Percentiles rank a stretch among this genome's conserved stretches.
phyloP scores from a whole-genome alignment of 371 early-diverging fungal genomes.

The Mucor racemosus region DNA sequence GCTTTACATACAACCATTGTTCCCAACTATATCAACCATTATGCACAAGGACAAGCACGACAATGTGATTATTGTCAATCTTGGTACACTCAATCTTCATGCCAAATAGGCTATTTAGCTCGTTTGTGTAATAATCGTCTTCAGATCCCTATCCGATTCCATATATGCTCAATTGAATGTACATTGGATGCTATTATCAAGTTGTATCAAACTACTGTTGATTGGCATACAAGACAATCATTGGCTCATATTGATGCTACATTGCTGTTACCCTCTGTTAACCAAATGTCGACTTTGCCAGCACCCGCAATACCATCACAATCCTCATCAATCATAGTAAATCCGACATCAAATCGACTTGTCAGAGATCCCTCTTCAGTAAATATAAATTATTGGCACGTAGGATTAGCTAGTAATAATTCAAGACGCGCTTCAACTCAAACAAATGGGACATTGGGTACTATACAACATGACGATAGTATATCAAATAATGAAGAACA shows the following conservation, averaged over 20 bases:
- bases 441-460: background rate
- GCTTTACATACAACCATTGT: conserved; percentile 9
- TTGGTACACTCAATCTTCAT: conserved; percentile 32
- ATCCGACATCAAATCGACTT: background rate
- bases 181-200: conserved; percentile 18
- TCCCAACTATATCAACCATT: background rate
- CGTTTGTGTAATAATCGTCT: conserved; percentile 34
- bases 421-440: background rate
- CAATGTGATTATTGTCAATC: conserved; percentile 43
- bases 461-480: background rate
- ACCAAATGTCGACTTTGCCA: background rate
- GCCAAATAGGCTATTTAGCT: conserved; percentile 37
- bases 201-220: conserved; percentile 18
- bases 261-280: background rate
- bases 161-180: conserved; percentile 39
- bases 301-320: background rate
- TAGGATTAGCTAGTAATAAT: background rate
- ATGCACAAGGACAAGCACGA: conserved; percentile 3
- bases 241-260: conserved; percentile 11
- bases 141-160: conserved; percentile 37
- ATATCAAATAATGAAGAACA: background rate
- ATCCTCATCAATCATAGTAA: background rate
- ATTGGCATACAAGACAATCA: conserved; percentile 27
- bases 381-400: conserved; percentile 3
- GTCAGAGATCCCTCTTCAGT: background rate